Evolutionary conservation across 108 stramenopile species (phyloP), one percentile per base, ranked within the genome.

Genomic region (Tribonema minus): DNA sequence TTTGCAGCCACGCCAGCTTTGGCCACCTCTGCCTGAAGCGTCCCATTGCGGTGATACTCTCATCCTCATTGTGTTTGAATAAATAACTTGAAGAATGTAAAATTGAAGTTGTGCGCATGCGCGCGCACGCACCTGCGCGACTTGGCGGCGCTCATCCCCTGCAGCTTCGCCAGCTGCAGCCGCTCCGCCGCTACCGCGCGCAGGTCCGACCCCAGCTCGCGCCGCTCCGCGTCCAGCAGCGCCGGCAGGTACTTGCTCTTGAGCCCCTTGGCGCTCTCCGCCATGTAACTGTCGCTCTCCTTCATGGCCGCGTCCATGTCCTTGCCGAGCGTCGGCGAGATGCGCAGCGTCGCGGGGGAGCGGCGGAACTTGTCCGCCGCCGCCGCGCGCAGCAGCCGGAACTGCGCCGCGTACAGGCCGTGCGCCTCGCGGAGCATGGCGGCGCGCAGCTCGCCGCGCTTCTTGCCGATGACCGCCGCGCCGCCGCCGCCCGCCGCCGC

Each of bases 231-330:
- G 15, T 71, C 41, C 4, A 26, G 60, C 27, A 58, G 70, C 70
- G 58, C 58, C 20, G 59, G 37, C 3, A 26, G 58, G 70, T 71
- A 37, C 15, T 58, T 37, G 70, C 70, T 60, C 39, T 71, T 58
- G 36, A 71, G 38, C 23, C 70, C 59, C 70, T 60, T 71, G 26
- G 58, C 70, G n/a, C 58, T 71, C 36, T 26, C 28, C 15, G 26
- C 59, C 36, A 71, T 60, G n/a, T 32, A 71, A 23, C 60, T 71
- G 70, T 71, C 70, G 26, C 58, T 36, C 59, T 60, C 59, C 70
- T 72, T 37, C 12, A 72, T 72, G 31, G 71, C 71, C 37, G 37
- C 71, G 61, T 7, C 60, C 71, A 72, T 72, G 34, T 72, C 46
- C 71, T 72, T 72, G 37, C 71, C 71, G 38, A 72, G 37, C 12